Evolutionary conservation across 257 asterid species (phyloP).

Genomic region (Solanum arcanum): DNA sequence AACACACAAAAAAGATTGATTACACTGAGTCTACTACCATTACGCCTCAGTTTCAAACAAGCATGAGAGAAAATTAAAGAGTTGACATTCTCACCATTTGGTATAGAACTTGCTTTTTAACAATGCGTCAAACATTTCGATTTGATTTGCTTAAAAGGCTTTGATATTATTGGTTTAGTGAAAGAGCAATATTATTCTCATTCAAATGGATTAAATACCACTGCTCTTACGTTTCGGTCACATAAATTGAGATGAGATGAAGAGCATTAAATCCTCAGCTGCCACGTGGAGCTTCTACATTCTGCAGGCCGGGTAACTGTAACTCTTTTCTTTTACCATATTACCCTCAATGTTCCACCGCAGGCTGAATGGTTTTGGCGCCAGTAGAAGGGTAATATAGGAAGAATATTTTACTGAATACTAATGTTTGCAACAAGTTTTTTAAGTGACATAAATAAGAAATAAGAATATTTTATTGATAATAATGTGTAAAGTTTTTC

Average conservation of each 20-base stretch:
- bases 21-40: background rate
- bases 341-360: background rate
- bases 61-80: background rate
- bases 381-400: background rate
- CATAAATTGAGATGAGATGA: background rate
- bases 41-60: background rate
- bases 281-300: background rate
- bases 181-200: background rate
- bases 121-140: slow-evolving; percentile 43
- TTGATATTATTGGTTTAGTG: background rate
- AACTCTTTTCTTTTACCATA: background rate
- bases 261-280: background rate
- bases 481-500: no score
- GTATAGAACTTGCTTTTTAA: slow-evolving; percentile 53
- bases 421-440: background rate
- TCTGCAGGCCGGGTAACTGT: background rate
- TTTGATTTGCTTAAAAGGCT: background rate
- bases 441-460: no score
- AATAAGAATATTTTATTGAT: no score
- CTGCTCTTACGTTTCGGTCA: background rate
- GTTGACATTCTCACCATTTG: slow-evolving; percentile 43
- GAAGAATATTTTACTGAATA: background rate
- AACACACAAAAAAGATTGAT: background rate
- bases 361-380: background rate
- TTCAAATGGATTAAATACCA: background rate